Conservation (phyloP, 805 yeast genomes). For the Starmerella lactis-condensi region DNA sequence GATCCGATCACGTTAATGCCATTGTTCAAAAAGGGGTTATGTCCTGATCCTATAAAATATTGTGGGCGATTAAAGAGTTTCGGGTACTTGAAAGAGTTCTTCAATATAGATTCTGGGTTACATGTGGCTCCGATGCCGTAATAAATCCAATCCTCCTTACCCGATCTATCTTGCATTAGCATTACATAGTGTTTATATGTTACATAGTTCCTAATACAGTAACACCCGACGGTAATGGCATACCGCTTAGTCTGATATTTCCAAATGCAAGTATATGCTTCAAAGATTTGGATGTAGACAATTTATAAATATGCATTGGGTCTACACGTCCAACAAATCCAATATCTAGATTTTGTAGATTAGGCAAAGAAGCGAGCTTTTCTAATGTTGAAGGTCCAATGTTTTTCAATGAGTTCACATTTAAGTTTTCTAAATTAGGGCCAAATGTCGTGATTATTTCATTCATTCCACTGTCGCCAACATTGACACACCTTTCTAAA, state of each 20-base stretch:
- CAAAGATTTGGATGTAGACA: constrained; percentile 46
- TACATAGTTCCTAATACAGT: constrained; percentile 19
- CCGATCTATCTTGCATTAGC: background rate
- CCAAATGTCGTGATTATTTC: constrained; percentile 46
- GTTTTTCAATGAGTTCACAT: constrained; percentile 51
- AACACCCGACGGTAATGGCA: constrained; percentile 18
- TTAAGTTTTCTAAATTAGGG: constrained; percentile 46
- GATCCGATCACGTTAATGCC: background rate
- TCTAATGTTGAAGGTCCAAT: constrained; percentile 28
- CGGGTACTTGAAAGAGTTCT: constrained; percentile 25
- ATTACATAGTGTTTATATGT: background rate
- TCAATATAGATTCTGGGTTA: constrained; percentile 37
- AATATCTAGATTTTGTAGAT: constrained; percentile 47
- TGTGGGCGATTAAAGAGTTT: background rate
- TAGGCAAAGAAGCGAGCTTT: constrained; percentile 28
- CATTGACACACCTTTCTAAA: constrained; percentile 45
- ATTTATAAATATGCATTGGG: constrained; percentile 40
- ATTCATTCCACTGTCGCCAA: constrained; percentile 45
- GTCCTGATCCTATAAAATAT: constrained; percentile 1
- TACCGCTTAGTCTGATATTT: constrained; percentile 18
- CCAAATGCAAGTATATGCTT: constrained; percentile 66
- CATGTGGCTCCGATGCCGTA: background rate
- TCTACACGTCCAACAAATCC: constrained; percentile 69
- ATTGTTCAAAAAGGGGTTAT: constrained; percentile 1
- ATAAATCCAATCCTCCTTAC: background rate